Evolutionary conservation across 106 monocot genomes (phyloP), one percentile per base, ranked within the genome.

Genomic region (Dioscorea zingiberensis): DNA sequence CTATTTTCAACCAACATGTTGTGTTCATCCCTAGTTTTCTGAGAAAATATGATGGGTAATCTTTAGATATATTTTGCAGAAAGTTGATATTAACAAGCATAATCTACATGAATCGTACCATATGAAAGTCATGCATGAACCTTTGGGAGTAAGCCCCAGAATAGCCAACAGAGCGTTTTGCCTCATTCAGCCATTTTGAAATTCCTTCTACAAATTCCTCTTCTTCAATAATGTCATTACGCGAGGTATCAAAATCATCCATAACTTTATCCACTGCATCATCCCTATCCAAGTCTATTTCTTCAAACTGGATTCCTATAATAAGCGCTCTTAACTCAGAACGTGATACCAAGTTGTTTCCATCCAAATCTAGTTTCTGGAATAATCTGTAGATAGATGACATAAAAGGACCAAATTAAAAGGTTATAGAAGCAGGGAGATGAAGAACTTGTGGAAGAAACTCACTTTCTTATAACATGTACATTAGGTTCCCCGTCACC

Each of bases 181-280:
- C 88, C 59, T 88, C 81, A 49, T 62, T 51, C 26, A 97, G 76
- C 95, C 94, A 94, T 72, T 70, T 90, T 45, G 68, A 73, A 2
- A 85, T 84, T 53, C 84, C 94, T 21, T 18, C 51, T 56, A 85
- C 49, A 60, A 94, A 94, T 60, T 85, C 94, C 1, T 54, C 22
- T 59, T 75, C 71, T 63, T 87, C 71, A 27, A 94, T 84, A 44
- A 0, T 55, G 14, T 24, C 55, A 82, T 94, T 76, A 0, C 67
- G 28, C 19, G 90, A 90, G 59, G 75, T 87, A 75, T 94, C 94
- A 69, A 94, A 90, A 51, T 90, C 94, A 44, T 21, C 54, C 94
- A 94, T 90, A 47, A 94, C 54, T 67, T 78, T 76, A 14, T 77
- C 74, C 18, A 81, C 81, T 54, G 75, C 88, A 69, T 77, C 81